Evolutionary conservation across 2,329 filamentous ascomycete genomes (phyloP).

Genomic region (Alternaria conjuncta): DNA sequence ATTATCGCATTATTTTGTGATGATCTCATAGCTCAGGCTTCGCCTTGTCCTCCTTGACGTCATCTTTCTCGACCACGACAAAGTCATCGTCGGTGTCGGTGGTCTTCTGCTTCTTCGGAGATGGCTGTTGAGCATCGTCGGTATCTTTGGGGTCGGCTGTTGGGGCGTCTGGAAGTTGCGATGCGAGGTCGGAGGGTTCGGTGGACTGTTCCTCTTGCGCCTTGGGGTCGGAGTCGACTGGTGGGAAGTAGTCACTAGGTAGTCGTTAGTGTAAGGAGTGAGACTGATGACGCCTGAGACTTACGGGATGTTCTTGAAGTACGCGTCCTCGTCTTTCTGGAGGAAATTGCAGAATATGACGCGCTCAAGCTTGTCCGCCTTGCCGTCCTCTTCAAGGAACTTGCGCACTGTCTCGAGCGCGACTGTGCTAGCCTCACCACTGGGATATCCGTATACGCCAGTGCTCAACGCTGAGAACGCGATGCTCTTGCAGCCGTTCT

Average conservation of each 20-base stretch:
- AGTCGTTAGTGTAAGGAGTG: constrained; percentile 3
- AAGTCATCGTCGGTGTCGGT: constrained; percentile 42
- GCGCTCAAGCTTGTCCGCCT: constrained; percentile 64
- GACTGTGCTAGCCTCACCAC: constrained; percentile 70
- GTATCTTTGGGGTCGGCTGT: constrained; percentile 54
- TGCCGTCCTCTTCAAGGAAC: constrained; percentile 58
- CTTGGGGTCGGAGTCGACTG: constrained; percentile 18
- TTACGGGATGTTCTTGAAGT: constrained; percentile 75
- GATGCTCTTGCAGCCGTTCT: constrained; percentile 70
- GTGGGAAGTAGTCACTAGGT: constrained; percentile 46
- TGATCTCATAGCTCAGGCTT: constrained; percentile 15
- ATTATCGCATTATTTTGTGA: background rate
- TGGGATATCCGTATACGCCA: constrained; percentile 88
- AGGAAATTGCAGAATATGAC: constrained; percentile 88
- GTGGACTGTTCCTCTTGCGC: constrained; percentile 34
- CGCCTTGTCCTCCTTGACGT: constrained; percentile 23
- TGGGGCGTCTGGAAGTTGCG: constrained; percentile 57
- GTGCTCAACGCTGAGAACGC: constrained; percentile 89
- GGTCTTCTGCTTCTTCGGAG: constrained; percentile 57
- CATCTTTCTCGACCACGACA: constrained; percentile 39
- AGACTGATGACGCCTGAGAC: constrained; percentile 32
- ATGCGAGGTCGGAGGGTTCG: constrained; percentile 44
- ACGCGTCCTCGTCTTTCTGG: constrained; percentile 76
- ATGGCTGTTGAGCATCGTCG: constrained; percentile 47
- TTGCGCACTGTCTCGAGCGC: constrained; percentile 68